These are phyloP conservation scores for Rhodotorula glutinis DNA, from an alignment of 1,284 basidiomycete genomes.

Conservation along the genomic window DNA sequence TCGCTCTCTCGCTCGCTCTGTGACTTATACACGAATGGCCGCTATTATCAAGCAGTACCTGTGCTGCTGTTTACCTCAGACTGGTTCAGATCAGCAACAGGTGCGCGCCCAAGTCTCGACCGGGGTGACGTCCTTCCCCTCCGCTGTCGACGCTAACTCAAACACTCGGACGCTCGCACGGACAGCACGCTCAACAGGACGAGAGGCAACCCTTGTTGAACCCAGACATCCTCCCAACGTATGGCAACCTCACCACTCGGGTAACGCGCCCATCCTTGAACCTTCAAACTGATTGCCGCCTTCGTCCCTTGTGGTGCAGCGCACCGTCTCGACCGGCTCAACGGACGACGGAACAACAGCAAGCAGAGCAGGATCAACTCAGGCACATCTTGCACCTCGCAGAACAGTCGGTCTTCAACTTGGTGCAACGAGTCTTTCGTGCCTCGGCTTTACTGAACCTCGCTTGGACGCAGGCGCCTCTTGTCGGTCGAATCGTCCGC, in stretches of 20 bases:
- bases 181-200: not conserved
- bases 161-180: too few species aligned
- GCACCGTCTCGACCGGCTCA: not conserved
- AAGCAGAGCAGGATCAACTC: not conserved
- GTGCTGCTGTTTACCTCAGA: conserved; percentile 11
- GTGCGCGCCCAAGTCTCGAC: not conserved
- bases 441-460: too few species aligned
- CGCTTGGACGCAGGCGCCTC: conserved; percentile 13
- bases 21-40: not conserved
- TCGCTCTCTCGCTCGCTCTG: not conserved
- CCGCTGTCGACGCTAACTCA: too few species aligned
- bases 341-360: not conserved
- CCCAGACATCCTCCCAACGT: conserved; percentile 32
- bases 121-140: too few species aligned
- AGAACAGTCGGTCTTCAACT: not conserved
- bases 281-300: not conserved
- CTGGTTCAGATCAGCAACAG: not conserved
- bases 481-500: conserved; percentile 14
- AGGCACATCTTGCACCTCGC: not conserved
- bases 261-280: too few species aligned
- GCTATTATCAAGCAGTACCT: conserved; percentile 10
- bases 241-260: not conserved
- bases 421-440: too few species aligned
- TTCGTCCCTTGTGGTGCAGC: not conserved
- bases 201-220: conserved; percentile 21